phyloP scores from a whole-genome alignment of 176 grass and related monocot genomes.

The Sorghum bicolor region DNA sequence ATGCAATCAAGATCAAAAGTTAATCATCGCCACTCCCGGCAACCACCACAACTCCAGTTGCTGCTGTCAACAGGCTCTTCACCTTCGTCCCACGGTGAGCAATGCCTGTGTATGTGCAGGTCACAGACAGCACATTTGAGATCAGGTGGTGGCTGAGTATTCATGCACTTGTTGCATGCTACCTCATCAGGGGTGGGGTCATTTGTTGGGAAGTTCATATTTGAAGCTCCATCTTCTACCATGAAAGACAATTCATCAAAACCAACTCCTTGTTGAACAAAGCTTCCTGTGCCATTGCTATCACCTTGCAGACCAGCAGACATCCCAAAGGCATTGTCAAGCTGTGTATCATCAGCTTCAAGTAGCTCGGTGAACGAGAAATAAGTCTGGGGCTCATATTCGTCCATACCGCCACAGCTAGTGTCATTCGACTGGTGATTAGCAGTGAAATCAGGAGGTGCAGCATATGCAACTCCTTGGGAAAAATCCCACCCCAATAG shows the following conservation, averaged over 20 bases:
- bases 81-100: constrained; percentile 62
- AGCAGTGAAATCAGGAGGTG: constrained; percentile 18
- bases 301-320: constrained; percentile 27
- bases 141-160: constrained; percentile 47
- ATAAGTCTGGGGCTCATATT: constrained; percentile 74
- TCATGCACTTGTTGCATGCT: constrained; percentile 58
- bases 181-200: constrained; percentile 1
- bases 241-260: constrained; percentile 39
- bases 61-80: constrained; percentile 12
- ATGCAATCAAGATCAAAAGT: constrained; percentile 7
- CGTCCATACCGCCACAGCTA: constrained; percentile 22
- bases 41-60: constrained; percentile 69
- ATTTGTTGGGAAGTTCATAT: constrained; percentile 22
- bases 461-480: constrained; percentile 42
- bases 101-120: constrained; percentile 49
- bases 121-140: constrained; percentile 58
- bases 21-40: constrained; percentile 53
- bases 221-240: constrained; percentile 34
- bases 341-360: constrained; percentile 57
- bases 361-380: constrained; percentile 77
- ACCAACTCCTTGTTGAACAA: constrained; percentile 34
- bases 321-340: constrained; percentile 50
- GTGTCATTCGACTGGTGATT: constrained; percentile 42
- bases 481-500: constrained; percentile 50
- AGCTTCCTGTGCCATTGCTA: constrained; percentile 16